These are phyloP conservation scores for Alternaria brassicicola DNA, from an alignment of 2,329 filamentous ascomycete species.

Conservation along the genomic window DNA sequence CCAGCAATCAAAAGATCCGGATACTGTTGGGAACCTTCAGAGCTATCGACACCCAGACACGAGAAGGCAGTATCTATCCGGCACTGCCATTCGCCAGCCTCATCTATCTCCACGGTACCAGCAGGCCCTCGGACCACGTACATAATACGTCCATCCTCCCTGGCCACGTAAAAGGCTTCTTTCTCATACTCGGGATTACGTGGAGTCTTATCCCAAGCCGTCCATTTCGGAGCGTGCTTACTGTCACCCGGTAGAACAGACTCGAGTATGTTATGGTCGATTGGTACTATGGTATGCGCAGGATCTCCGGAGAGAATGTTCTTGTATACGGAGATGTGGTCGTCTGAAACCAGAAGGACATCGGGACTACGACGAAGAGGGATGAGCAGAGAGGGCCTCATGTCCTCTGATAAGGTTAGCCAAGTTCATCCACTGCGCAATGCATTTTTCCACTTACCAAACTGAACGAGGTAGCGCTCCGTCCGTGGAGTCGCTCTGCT, in stretches of 20 bases:
- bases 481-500: constrained; percentile 33
- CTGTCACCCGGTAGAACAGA: constrained; percentile 52
- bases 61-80: constrained; percentile 84
- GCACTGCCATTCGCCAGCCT: constrained; percentile 66
- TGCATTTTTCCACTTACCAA: constrained; percentile 27
- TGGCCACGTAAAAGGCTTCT: constrained; percentile 83
- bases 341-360: constrained; percentile 50
- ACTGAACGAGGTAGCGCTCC: constrained; percentile 35
- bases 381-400: constrained; percentile 49
- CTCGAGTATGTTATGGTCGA: constrained; percentile 46
- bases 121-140: constrained; percentile 68
- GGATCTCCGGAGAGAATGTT: constrained; percentile 51
- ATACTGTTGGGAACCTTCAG: constrained; percentile 59
- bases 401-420: constrained; percentile 39
- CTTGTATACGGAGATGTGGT: constrained; percentile 47
- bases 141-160: constrained; percentile 83
- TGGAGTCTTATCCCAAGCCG: constrained; percentile 80
- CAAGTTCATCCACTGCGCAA: background rate
- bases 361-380: constrained; percentile 49
- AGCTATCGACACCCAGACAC: constrained; percentile 60
- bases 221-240: constrained; percentile 68
- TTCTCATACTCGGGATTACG: constrained; percentile 64
- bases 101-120: constrained; percentile 48
- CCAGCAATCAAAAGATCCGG: constrained; percentile 81
- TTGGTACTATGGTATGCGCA: constrained; percentile 19